Evolutionary conservation across 768 basidiomycete genomes (phyloP).

Genomic region (Suillus hirtellus): DNA sequence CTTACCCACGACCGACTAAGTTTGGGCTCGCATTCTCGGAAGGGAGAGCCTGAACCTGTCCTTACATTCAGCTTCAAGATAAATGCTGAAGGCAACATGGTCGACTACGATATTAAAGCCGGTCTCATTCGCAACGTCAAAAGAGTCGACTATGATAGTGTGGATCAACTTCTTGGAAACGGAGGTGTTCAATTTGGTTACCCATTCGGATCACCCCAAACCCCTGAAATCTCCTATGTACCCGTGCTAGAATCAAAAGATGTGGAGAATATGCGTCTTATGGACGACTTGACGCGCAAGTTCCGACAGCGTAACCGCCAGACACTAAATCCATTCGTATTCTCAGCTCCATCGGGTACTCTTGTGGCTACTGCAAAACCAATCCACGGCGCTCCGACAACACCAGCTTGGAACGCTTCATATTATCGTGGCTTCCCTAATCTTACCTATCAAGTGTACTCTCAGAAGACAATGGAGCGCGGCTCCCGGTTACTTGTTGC

Average conservation of each 20-base stretch:
- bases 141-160: constrained; percentile 63
- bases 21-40: constrained; percentile 38
- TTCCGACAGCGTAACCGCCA: constrained; percentile 26
- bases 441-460: constrained; percentile 45
- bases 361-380: constrained; percentile 34
- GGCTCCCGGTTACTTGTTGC: constrained; percentile 63
- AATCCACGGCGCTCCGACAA: constrained; percentile 29
- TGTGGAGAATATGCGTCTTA: constrained; percentile 30
- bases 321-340: constrained; percentile 26
- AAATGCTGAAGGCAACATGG: constrained; percentile 57
- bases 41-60: constrained; percentile 50
- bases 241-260: constrained; percentile 20
- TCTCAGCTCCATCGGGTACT: constrained; percentile 24
- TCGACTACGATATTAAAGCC: constrained; percentile 68
- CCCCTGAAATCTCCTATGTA: constrained; percentile 6
- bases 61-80: constrained; percentile 83
- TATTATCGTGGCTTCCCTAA: constrained; percentile 52
- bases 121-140: constrained; percentile 73
- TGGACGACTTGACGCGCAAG: constrained; percentile 30
- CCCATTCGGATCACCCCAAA: constrained; percentile 22
- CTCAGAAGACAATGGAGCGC: constrained; percentile 22
- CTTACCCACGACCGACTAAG: constrained; percentile 53
- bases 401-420: constrained; percentile 30
- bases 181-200: constrained; percentile 14
- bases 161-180: constrained; percentile 52